phyloP scores from a whole-genome alignment of 2,329 filamentous ascomycete genomes.

The Stemphylium beticola region DNA sequence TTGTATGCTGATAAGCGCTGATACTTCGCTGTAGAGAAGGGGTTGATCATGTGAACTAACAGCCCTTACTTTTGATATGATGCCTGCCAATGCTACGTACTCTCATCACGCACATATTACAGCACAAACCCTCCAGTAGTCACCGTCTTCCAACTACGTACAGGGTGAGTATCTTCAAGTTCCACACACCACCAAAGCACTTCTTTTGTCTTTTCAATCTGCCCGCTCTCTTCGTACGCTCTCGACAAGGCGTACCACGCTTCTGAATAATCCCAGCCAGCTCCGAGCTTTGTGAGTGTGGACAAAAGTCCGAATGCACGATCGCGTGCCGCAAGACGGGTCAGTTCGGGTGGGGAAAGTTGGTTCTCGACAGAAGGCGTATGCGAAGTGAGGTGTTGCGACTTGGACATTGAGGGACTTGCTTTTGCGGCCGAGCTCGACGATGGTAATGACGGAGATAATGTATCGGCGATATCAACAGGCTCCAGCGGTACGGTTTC shows the following conservation, averaged over 20 bases:
- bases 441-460: constrained; percentile 9
- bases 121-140: constrained; percentile 48
- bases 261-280: constrained; percentile 89
- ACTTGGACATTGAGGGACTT: constrained; percentile 13
- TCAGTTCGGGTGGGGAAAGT: constrained; percentile 70
- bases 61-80: not conserved
- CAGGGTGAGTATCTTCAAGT: constrained; percentile 81
- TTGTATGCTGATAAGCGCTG: no score
- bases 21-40: no score
- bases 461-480: constrained; percentile 44
- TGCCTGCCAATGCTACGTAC: not conserved
- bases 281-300: constrained; percentile 81
- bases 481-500: constrained; percentile 67
- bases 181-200: constrained; percentile 98
- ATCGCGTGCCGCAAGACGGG: constrained; percentile 87
- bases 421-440: constrained; percentile 14
- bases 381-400: constrained; percentile 61
- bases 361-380: constrained; percentile 44
- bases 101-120: constrained; percentile 12
- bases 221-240: constrained; percentile 85
- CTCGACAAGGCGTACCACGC: constrained; percentile 90
- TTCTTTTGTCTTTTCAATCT: constrained; percentile 86
- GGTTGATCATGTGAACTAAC: no score
- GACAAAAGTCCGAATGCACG: constrained; percentile 85
- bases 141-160: constrained; percentile 78